Conservation (phyloP, 441 rosid genomes). For the Adansonia madagascariensis region DNA sequence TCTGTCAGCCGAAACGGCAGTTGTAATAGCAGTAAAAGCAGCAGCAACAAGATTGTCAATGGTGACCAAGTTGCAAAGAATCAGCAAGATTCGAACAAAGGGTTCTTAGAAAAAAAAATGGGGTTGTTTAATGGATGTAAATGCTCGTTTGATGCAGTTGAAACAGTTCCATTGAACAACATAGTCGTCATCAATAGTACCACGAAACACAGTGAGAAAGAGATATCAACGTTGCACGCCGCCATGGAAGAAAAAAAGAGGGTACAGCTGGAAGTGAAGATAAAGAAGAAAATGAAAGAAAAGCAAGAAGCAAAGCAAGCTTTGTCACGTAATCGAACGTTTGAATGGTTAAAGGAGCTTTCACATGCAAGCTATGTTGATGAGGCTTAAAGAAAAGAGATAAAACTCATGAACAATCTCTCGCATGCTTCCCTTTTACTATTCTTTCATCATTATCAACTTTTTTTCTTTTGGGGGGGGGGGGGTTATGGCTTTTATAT, state of each 20-base stretch:
- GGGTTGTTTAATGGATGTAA: constrained; percentile 62
- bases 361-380: constrained; percentile 59
- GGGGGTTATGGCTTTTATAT: constrained; percentile 13
- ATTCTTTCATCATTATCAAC: neutral
- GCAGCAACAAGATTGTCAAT: constrained; percentile 3
- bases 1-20: constrained; percentile 61
- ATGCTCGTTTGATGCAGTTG: constrained; percentile 60
- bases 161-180: constrained; percentile 46
- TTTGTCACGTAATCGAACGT: constrained; percentile 69
- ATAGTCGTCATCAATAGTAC: constrained; percentile 35
- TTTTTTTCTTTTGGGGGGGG: neutral
- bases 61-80: neutral
- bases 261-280: constrained; percentile 37
- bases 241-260: constrained; percentile 37
- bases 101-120: constrained; percentile 37
- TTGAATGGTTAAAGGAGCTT: constrained; percentile 84
- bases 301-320: constrained; percentile 51
- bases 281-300: constrained; percentile 42
- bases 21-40: constrained; percentile 50
- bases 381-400: constrained; percentile 10
- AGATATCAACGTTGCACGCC: neutral
- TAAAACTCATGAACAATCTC: constrained; percentile 28
- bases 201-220: constrained; percentile 5
- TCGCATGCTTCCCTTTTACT: constrained; percentile 38
- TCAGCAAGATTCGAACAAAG: constrained; percentile 25